Evolutionary conservation across 805 yeast species (phyloP).

Genomic region (Metschnikowia similis): DNA sequence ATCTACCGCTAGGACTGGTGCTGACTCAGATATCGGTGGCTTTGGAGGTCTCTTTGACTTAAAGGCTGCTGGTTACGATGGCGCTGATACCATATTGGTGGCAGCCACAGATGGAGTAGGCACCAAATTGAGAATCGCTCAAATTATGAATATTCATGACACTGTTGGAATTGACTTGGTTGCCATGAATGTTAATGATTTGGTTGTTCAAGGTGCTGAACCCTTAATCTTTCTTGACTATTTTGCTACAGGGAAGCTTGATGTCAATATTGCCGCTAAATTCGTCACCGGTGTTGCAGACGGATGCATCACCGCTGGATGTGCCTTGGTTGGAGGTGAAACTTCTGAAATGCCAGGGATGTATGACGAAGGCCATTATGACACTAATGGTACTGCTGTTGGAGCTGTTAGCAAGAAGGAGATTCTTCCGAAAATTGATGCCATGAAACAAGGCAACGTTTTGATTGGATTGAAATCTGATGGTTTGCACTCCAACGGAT

Average conservation of each 20-base stretch:
- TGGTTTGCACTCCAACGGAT: slow-evolving; percentile 97
- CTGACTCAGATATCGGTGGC: slow-evolving; percentile 98
- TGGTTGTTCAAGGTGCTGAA: slow-evolving; percentile 98
- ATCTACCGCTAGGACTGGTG: slow-evolving; percentile 91
- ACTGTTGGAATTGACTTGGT: slow-evolving; percentile 99
- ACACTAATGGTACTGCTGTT: slow-evolving; percentile 96
- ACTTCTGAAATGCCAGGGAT: slow-evolving; percentile 99
- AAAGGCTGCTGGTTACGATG: slow-evolving; percentile 79
- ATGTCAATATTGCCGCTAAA: slow-evolving; percentile 74
- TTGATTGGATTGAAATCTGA: slow-evolving; percentile 83
- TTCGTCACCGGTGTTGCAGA: slow-evolving; percentile 95
- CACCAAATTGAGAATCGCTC: slow-evolving; percentile 92
- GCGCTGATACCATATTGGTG: slow-evolving; percentile 76
- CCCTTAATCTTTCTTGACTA: slow-evolving; percentile 93
- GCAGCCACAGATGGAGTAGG: slow-evolving; percentile 99
- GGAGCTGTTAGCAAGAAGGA: slow-evolving; percentile 84
- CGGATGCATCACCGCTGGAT: slow-evolving; percentile 91
- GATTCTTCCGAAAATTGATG: slow-evolving; percentile 66
- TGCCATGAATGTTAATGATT: slow-evolving; percentile 98
- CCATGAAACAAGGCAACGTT: slow-evolving; percentile 76
- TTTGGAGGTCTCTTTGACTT: slow-evolving; percentile 96
- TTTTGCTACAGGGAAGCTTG: slow-evolving; percentile 92
- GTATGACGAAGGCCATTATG: slow-evolving; percentile 93
- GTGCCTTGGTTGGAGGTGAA: slow-evolving; percentile 99
- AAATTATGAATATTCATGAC: slow-evolving; percentile 78